Evolutionary conservation across 345 rosid species (phyloP).

Genomic region (Corchorus olitorius): DNA sequence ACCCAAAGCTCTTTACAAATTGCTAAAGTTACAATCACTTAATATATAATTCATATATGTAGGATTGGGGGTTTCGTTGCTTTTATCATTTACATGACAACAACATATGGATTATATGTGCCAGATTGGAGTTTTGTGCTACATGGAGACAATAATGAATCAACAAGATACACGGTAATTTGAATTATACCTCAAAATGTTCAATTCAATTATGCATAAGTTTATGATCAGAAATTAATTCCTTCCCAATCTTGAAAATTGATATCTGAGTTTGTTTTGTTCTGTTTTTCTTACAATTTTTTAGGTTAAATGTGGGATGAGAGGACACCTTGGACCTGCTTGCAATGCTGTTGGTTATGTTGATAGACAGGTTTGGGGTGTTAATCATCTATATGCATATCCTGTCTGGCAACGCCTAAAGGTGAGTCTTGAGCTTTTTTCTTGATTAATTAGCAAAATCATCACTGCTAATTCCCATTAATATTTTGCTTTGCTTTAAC

Average conservation of each 20-base stretch:
- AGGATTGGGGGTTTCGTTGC: slow-evolving; percentile 61
- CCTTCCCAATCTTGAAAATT: neutral
- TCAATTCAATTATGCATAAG: neutral
- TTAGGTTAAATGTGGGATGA: slow-evolving; percentile 72
- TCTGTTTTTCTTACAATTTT: neutral
- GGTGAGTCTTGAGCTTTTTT: slow-evolving; percentile 28
- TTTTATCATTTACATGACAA: slow-evolving; percentile 54
- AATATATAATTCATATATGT: slow-evolving; percentile 1
- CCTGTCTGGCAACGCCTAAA: slow-evolving; percentile 68
- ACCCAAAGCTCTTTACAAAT: neutral
- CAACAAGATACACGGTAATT: slow-evolving; percentile 41
- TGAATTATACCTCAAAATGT: too few species aligned
- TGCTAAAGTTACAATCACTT: neutral
- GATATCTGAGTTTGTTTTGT: neutral
- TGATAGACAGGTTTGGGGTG: slow-evolving; percentile 61
- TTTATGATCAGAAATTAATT: neutral
- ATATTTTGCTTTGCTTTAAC: neutral
- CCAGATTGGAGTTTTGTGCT: slow-evolving; percentile 63
- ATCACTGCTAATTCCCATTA: neutral
- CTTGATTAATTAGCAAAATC: neutral
- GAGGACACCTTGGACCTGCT: slow-evolving; percentile 74
- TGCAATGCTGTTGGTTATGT: slow-evolving; percentile 73
- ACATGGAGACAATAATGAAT: neutral
- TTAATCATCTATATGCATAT: slow-evolving; percentile 53
- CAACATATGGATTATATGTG: slow-evolving; percentile 51